phyloP scores from a whole-genome alignment of 305 asterid species.

The Ajuga reptans region DNA sequence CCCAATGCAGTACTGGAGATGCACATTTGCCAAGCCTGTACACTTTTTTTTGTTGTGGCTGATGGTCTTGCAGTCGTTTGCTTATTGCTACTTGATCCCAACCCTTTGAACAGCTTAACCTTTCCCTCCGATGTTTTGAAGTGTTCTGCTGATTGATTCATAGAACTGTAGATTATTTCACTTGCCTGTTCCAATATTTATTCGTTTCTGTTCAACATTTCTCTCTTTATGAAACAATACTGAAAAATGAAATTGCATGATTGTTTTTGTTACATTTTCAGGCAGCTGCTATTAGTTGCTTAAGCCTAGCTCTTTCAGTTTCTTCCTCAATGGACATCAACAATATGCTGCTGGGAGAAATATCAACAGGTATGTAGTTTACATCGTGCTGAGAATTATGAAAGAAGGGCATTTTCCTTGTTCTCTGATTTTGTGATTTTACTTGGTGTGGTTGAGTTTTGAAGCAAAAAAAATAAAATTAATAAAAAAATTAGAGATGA shows the following conservation, averaged over 20 bases:
- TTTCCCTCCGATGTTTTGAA: conserved; percentile 12
- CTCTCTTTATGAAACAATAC: conserved; percentile 1
- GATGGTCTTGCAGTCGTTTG: background rate
- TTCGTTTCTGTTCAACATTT: background rate
- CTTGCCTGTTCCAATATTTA: conserved; percentile 2
- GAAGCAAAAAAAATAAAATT: background rate
- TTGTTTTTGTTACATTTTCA: conserved; percentile 35
- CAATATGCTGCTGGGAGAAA: conserved; percentile 62
- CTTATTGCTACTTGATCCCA: conserved; percentile 2
- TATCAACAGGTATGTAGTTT: conserved; percentile 48
- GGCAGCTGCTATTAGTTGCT: conserved; percentile 69
- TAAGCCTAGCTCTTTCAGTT: conserved; percentile 67
- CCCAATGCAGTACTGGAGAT: background rate
- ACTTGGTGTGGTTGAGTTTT: conserved; percentile 3
- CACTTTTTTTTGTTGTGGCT: background rate
- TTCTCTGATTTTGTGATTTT: conserved; percentile 7
- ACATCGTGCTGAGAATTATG: conserved; percentile 15
- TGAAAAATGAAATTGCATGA: conserved; percentile 12
- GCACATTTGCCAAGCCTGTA: background rate
- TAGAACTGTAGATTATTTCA: conserved; percentile 8
- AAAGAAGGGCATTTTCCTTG: conserved; percentile 8
- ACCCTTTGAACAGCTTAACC: conserved; percentile 6
- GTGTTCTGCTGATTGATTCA: background rate
- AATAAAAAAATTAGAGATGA: background rate
- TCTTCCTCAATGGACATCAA: conserved; percentile 55